phyloP scores from a whole-genome alignment of 179 eudicot genomes.

The Drosera spatulata region DNA sequence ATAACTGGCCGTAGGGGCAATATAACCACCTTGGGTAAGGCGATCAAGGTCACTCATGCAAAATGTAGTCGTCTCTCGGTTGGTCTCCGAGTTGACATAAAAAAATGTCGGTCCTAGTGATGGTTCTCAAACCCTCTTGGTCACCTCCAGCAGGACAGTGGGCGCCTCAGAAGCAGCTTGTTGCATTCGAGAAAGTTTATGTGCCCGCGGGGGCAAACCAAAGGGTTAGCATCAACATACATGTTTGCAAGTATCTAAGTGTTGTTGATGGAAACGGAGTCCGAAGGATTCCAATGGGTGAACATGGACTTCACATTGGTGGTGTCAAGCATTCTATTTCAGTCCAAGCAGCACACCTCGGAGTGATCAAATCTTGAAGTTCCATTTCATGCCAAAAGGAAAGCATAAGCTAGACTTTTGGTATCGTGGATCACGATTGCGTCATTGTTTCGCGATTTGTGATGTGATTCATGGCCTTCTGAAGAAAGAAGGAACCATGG shows the following conservation, averaged over 20 bases:
- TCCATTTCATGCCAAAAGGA: not conserved
- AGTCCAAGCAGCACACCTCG: slow-evolving; percentile 37
- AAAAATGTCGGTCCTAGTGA: slow-evolving; percentile 35
- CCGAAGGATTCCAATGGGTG: slow-evolving; percentile 53
- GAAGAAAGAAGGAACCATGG: too few relatives aligned
- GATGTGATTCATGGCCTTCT: too few relatives aligned
- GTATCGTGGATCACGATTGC: too few relatives aligned
- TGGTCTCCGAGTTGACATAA: slow-evolving; percentile 25
- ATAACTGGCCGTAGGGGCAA: slow-evolving; percentile 26
- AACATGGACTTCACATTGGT: slow-evolving; percentile 49
- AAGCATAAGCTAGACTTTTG: not conserved
- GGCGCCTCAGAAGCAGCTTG: slow-evolving; percentile 56
- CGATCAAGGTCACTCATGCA: slow-evolving; percentile 44
- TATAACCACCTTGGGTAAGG: slow-evolving; percentile 19
- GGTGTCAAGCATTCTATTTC: slow-evolving; percentile 34
- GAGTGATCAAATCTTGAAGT: slow-evolving; percentile 30
- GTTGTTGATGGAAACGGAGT: slow-evolving; percentile 45
- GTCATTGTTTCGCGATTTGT: too few relatives aligned
- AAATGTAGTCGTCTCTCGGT: slow-evolving; percentile 34
- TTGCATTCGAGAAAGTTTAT: slow-evolving; percentile 44
- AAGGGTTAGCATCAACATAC: slow-evolving; percentile 31
- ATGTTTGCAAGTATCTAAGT: slow-evolving; percentile 60
- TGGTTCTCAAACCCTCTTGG: slow-evolving; percentile 45
- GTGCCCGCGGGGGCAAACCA: slow-evolving; percentile 27
- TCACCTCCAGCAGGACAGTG: slow-evolving; percentile 37